These are phyloP conservation scores for Eucalyptus pauciflora DNA, from an alignment of 345 rosid genomes.

Conservation along the genomic window DNA sequence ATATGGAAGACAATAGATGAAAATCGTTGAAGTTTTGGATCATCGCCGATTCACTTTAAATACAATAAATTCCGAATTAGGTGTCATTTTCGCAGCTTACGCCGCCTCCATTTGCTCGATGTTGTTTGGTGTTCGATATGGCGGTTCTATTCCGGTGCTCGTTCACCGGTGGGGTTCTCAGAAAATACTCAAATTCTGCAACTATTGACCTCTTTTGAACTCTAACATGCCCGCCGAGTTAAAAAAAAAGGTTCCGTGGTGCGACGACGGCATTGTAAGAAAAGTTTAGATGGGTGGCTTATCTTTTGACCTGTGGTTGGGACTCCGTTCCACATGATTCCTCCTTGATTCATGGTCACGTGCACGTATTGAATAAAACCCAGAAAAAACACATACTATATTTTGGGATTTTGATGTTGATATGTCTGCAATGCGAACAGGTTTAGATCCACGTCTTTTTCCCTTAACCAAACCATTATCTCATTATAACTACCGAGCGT, in stretches of 20 bases:
- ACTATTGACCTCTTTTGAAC: not conserved
- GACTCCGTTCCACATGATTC: not conserved
- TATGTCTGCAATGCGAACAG: not conserved
- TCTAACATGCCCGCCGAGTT: not conserved
- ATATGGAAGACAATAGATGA: not conserved
- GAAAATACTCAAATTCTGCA: not conserved
- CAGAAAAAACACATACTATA: not conserved
- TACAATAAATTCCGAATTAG: not conserved
- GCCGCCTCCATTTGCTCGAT: not conserved
- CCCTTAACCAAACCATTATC: not conserved
- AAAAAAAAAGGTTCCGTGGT: not conserved
- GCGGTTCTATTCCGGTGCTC: not conserved
- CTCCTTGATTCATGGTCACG: not conserved
- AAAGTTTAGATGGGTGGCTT: not conserved
- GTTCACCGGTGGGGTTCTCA: not conserved
- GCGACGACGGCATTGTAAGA: not conserved
- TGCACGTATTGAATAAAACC: not conserved
- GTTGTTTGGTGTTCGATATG: not conserved
- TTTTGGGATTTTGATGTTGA: not conserved
- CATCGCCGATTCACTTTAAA: too few species aligned
- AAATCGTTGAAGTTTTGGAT: too few species aligned
- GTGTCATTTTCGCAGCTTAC: not conserved
- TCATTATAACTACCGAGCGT: not conserved
- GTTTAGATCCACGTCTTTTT: not conserved
- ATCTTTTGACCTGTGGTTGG: not conserved